These are phyloP conservation scores for Brassica incana DNA, from an alignment of 345 rosid species.

Conservation along the genomic window DNA sequence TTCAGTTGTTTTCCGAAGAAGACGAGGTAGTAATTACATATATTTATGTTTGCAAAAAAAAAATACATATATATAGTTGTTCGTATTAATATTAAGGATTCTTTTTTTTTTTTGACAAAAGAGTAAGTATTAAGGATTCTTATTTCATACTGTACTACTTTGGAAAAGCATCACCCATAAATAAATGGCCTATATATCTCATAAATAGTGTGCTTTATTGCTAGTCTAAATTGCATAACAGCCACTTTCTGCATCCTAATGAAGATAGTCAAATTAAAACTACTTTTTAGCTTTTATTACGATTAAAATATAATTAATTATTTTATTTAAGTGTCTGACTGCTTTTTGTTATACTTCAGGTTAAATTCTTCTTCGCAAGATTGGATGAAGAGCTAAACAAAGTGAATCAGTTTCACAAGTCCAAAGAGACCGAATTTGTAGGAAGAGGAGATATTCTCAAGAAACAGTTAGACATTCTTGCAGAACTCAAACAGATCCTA, in stretches of 20 bases:
- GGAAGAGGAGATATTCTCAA: constrained; percentile 76
- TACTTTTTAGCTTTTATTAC: neutral
- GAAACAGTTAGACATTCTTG: constrained; percentile 69
- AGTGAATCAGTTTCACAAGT: constrained; percentile 81
- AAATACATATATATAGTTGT: neutral
- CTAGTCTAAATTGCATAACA: constrained; percentile 18
- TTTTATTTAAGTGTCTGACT: neutral
- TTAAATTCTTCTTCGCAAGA: constrained; percentile 61
- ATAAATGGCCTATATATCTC: neutral
- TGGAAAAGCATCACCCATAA: constrained; percentile 10
- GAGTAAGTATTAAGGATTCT: neutral
- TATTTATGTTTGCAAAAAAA: too few species aligned
- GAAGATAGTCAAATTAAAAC: constrained; percentile 8
- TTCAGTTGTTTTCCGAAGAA: constrained; percentile 86
- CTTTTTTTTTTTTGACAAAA: neutral
- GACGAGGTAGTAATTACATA: constrained; percentile 62
- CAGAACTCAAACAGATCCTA: constrained; percentile 61
- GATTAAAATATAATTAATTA: neutral
- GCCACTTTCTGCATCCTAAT: constrained; percentile 15
- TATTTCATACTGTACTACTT: neutral
- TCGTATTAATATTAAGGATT: neutral
- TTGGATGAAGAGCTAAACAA: constrained; percentile 79
- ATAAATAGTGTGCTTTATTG: constrained; percentile 24
- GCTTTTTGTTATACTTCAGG: constrained; percentile 41
- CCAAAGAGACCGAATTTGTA: constrained; percentile 68